These are phyloP conservation scores for Coniochaeta ligniaria DNA, from an alignment of 2,329 filamentous ascomycete species.

Conservation along the genomic window DNA sequence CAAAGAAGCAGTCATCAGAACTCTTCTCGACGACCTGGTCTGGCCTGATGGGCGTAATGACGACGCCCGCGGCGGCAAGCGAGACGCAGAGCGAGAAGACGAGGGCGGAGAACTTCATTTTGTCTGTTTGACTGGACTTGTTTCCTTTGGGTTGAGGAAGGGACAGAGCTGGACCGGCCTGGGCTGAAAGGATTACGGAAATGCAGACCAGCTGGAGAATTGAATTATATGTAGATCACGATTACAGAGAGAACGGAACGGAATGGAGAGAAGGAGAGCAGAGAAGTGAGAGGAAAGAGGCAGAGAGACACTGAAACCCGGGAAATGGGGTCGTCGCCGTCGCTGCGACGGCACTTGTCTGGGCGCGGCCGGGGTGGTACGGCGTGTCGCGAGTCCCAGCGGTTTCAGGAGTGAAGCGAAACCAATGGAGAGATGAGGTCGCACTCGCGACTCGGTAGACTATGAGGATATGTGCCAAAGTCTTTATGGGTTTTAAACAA, in stretches of 20 bases:
- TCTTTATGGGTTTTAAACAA: no score
- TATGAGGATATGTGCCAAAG: background rate
- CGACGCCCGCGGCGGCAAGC: slow-evolving; percentile 43
- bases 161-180: background rate
- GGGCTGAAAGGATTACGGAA: background rate
- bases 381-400: background rate
- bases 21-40: slow-evolving; percentile 44
- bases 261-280: background rate
- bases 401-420: background rate
- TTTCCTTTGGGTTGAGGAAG: background rate
- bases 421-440: background rate
- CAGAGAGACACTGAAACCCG: background rate
- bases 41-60: slow-evolving; percentile 44
- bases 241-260: background rate
- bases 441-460: background rate
- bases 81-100: slow-evolving; percentile 36
- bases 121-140: no score
- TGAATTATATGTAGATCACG: background rate
- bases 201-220: slow-evolving; percentile 2
- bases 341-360: slow-evolving; percentile 1
- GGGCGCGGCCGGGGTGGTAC: background rate
- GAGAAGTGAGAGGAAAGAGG: background rate
- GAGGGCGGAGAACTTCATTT: slow-evolving; percentile 32
- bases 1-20: slow-evolving; percentile 46
- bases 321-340: background rate